phyloP scores from a whole-genome alignment of 345 rosid genomes.

The Durio zibethinus region DNA sequence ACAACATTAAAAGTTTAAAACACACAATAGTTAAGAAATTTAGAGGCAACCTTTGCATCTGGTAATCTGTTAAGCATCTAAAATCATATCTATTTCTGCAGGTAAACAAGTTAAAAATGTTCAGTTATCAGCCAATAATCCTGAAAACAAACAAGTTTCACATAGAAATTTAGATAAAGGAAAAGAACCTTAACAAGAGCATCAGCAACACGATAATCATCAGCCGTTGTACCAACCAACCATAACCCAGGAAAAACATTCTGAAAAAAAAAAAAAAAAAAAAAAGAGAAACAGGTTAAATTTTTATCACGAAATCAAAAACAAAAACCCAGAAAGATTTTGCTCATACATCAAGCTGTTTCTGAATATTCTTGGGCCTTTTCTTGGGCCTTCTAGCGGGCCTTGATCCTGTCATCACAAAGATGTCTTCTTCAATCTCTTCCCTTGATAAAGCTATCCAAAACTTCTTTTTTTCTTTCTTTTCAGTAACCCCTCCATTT shows the following conservation, averaged over 20 bases:
- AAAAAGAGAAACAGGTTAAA: not conserved
- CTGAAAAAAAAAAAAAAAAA: conserved; percentile 28
- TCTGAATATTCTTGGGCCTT: conserved; percentile 72
- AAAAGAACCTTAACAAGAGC: conserved; percentile 55
- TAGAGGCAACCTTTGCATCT: conserved; percentile 12
- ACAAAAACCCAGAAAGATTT: not conserved
- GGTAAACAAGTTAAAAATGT: conserved; percentile 8
- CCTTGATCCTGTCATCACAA: conserved; percentile 77
- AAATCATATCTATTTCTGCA: conserved; percentile 28
- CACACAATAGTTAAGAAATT: not conserved
- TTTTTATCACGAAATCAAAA: not conserved
- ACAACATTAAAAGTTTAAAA: not conserved
- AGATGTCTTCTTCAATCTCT: conserved; percentile 92
- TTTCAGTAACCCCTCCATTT: conserved; percentile 42
- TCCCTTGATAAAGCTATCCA: conserved; percentile 76
- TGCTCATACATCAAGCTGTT: conserved; percentile 64
- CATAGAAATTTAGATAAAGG: conserved; percentile 9
- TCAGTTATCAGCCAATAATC: not conserved
- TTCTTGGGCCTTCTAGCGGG: conserved; percentile 75
- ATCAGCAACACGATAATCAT: conserved; percentile 55
- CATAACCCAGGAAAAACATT: conserved; percentile 73
- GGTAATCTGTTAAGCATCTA: conserved; percentile 9
- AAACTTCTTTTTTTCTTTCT: conserved; percentile 60
- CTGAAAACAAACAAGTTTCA: not conserved
- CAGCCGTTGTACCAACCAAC: conserved; percentile 76